Base-by-base conservation (phyloP, 106 monocot genomes). In the Vanilla planifolia region DNA sequence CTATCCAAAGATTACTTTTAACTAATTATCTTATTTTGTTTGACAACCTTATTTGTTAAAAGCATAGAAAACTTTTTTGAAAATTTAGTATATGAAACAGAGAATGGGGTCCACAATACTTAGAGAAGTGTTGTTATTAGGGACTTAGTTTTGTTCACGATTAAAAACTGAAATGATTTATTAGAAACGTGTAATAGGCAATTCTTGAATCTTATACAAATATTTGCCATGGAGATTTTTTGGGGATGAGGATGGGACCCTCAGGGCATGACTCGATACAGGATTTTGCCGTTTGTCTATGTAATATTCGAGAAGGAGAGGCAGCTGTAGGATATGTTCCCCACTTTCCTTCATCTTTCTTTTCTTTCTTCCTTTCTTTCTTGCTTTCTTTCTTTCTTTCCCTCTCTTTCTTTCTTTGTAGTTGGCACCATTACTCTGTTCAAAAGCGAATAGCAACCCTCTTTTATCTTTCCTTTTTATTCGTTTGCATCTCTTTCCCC, bases 391-490 rank as follows among this genome's bases (percentile, higher is more conserved):
- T 19, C n/a, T n/a, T n/a, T n/a, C n/a, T n/a, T n/a, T n/a, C 16
- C 16, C 42, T 10, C 9, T 42, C 42, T 42, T 42, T 42, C 44
- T 45, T 45, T 45, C 44, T 45, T 45, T 19, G 44, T 45, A 45
- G 44, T 45, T 45, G 44, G 44, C 44, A 42, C 42, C 16, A 7
- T 45, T 16, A 7, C 44, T 42, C 44, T 45, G 44, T 45, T 45
- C 16, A 45, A 42, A 45, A 45, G 44, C 16, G 20, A 20, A 45
- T 20, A 45, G 19, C 19, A 45, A 45, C 17, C 44, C 44, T 45
- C 44, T 45, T 45, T 45, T 45, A 45, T 16, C 44, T 45, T 45
- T 45, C n/a, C n/a, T n/a, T n/a, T n/a, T n/a, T n/a, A n/a, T n/a
- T n/a, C n/a, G n/a, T n/a, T n/a, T n/a, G n/a, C 44, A 45, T 45